These are phyloP conservation scores for Monosporascus sp. DNA, from an alignment of 2,329 filamentous ascomycete genomes.

Conservation along the genomic window DNA sequence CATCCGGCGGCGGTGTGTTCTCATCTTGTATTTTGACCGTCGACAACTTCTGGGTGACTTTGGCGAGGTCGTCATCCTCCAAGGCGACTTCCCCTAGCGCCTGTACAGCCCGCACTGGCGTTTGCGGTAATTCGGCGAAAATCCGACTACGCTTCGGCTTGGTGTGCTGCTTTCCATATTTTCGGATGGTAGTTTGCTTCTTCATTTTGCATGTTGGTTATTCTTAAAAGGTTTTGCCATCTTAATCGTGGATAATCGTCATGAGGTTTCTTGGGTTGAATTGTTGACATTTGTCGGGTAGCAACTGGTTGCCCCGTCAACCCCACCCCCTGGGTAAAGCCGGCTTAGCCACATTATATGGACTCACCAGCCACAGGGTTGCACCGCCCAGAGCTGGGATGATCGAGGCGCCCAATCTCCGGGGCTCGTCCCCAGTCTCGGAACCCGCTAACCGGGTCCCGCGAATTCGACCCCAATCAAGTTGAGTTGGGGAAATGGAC, in stretches of 20 bases:
- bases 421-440: no score
- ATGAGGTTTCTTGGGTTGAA: not conserved
- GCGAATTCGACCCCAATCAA: not conserved
- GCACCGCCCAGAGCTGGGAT: not conserved
- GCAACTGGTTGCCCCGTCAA: not conserved
- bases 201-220: conserved; percentile 33
- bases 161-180: conserved; percentile 46
- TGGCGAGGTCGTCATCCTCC: conserved; percentile 20
- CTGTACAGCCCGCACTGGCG: conserved; percentile 33
- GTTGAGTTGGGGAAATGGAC: not conserved
- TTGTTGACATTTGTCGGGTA: not conserved
- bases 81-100: conserved; percentile 6
- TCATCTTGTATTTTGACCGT: conserved; percentile 20
- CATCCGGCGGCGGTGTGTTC: conserved; percentile 7
- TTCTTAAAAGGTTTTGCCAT: not conserved
- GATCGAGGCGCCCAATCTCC: no score
- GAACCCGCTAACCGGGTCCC: not conserved
- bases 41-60: conserved; percentile 28
- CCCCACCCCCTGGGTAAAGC: not conserved
- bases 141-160: conserved; percentile 42
- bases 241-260: not conserved
- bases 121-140: conserved; percentile 47
- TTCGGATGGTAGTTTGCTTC: conserved; percentile 35
- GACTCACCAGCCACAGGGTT: not conserved
- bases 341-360: not conserved